Base-by-base conservation (phyloP, 2,329 filamentous ascomycete genomes). In the Fusarium euwallaceae region DNA sequence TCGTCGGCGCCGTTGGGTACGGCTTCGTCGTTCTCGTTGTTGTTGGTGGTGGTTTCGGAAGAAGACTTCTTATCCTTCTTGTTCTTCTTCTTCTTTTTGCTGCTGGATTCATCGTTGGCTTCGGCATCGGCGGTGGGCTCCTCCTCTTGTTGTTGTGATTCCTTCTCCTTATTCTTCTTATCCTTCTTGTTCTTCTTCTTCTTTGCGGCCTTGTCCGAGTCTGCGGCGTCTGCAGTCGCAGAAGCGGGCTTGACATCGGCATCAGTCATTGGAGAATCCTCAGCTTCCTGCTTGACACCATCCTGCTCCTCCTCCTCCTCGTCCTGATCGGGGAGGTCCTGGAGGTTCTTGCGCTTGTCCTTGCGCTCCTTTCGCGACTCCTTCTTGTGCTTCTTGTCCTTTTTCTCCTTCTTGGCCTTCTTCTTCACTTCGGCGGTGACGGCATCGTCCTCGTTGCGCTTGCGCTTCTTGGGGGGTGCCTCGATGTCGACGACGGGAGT, bases 321-420 rank as follows among this genome's bases (percentile, higher is more conserved):
- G 45, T 81, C 81, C 43, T 80, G 78, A 36, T 81, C 81, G 1
- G 83, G 83, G 11, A 85, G 78, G 34, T 84, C 80, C 53, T 80
- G 80, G 8, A 84, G 74, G 55, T 85, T 74, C 75, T 83, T 82
- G 62, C 82, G 80, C 77, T 84, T 84, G 32, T 84, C 81, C 75
- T 85, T 84, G 76, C 83, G 84, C 61, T 84, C 83, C 66, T 83
- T 82, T 45, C 83, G 81, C 65, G 79, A 81, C 73, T 83, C 80
- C 67, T 80, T 79, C 64, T 80, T 70, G 65, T 75, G 64, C 69
- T 84, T 81, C 55, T 82, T 80, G 29, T 82, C 75, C 75, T 83
- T 81, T 71, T 83, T 81, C 10, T 82, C 76, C 68, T 82, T 82
- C 76, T 83, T 82, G 17, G 72, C 75, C 67, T 79, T 81, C 76